Conservation (phyloP, 257 asterid species). For the Forsythia suspensa region DNA sequence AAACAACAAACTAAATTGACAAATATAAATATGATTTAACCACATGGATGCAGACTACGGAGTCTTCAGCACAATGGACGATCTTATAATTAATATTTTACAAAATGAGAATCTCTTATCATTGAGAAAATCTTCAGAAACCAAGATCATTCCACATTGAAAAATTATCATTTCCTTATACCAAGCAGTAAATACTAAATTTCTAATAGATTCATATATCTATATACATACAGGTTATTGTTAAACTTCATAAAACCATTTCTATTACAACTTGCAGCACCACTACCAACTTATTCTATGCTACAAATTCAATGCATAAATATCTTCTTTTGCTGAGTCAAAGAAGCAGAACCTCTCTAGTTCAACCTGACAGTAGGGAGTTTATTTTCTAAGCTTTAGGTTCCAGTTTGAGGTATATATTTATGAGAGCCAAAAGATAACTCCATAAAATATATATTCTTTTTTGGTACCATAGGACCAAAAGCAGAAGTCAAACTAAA, state of each 20-base stretch:
- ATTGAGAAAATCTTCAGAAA: neutral
- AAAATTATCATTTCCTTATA: neutral
- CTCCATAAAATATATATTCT: neutral
- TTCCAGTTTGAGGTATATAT: neutral
- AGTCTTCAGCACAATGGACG: neutral
- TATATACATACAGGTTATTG: neutral
- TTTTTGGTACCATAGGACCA: neutral
- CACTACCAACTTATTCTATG: neutral
- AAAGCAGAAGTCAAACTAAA: neutral
- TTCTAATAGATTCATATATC: neutral
- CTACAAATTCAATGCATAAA: neutral
- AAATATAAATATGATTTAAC: neutral
- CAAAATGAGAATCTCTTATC: neutral
- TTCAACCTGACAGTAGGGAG: neutral
- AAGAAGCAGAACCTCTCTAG: neutral
- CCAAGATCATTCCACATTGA: neutral
- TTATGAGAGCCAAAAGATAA: neutral
- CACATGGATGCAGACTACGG: neutral
- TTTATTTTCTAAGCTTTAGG: neutral
- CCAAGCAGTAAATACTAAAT: neutral
- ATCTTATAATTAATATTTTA: neutral
- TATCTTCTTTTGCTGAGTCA: neutral
- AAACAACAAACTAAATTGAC: constrained; percentile 19
- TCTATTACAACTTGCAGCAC: neutral
- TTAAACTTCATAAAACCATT: neutral